Percentiles rank a stretch among this genome's conserved stretches.
Conservation (phyloP, 2,329 filamentous ascomycete species). For the Stemphylium beticola region DNA sequence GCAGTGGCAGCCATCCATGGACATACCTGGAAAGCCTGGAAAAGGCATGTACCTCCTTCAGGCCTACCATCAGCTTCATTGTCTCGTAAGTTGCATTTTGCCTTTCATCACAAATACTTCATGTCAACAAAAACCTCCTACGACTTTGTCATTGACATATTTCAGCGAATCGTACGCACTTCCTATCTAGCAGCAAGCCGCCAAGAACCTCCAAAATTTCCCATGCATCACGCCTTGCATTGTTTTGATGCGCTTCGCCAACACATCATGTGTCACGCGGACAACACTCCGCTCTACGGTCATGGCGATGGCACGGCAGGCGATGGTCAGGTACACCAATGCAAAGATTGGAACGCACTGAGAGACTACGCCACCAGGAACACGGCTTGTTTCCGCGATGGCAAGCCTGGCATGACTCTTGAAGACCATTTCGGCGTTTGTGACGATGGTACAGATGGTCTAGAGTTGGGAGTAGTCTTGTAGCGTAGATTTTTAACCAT, state of each 20-base stretch:
- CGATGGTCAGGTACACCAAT: conserved; percentile 22
- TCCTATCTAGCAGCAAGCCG: conserved; percentile 2
- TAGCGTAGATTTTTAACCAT: background rate
- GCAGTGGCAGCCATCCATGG: conserved; percentile 6
- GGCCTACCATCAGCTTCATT: conserved; percentile 25
- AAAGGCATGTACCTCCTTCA: conserved; percentile 23
- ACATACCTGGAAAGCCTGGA: conserved; percentile 11
- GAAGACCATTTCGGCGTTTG: conserved; percentile 9
- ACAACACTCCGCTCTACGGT: conserved; percentile 25
- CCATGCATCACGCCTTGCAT: conserved; percentile 13
- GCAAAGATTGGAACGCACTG: conserved; percentile 20
- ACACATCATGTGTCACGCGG: conserved; percentile 27
- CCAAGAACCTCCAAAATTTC: conserved; percentile 9
- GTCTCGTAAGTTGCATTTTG: conserved; percentile 18
- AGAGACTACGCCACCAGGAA: conserved; percentile 26
- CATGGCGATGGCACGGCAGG: conserved; percentile 20
- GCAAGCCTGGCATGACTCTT: conserved; percentile 8
- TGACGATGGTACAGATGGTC: conserved; percentile 12
- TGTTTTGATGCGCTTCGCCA: conserved; percentile 25
- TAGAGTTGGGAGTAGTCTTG: background rate
- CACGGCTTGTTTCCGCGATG: conserved; percentile 36
- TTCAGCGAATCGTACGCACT: conserved; percentile 9
- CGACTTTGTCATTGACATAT: background rate
- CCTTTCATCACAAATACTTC: background rate
- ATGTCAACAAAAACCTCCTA: background rate